Percentiles rank a stretch among this genome's conserved stretches.
These are phyloP conservation scores for Candida argentea DNA, from an alignment of 805 yeast species.

Conservation along the genomic window DNA sequence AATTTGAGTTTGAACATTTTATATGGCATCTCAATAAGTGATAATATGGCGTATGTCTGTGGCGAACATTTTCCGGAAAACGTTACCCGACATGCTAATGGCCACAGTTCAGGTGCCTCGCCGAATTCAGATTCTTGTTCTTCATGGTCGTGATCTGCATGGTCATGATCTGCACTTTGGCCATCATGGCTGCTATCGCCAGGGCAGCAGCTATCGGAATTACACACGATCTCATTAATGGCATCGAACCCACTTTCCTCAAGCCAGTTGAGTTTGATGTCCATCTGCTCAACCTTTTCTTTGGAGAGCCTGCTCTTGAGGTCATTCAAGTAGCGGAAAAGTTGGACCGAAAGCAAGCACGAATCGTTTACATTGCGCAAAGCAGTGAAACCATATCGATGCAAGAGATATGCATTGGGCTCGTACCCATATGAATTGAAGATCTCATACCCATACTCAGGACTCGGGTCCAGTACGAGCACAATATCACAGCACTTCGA, in stretches of 20 bases:
- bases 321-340: slow-evolving; percentile 22
- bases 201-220: slow-evolving; percentile 3
- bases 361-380: slow-evolving; percentile 36
- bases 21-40: slow-evolving; percentile 19
- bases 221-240: slow-evolving; percentile 15
- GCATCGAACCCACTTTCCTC: slow-evolving; percentile 34
- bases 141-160: slow-evolving; percentile 5
- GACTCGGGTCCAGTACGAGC: slow-evolving; percentile 30
- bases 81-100: slow-evolving; percentile 29
- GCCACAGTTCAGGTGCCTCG: slow-evolving; percentile 31
- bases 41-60: slow-evolving; percentile 30
- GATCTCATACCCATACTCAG: slow-evolving; percentile 43
- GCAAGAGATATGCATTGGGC: slow-evolving; percentile 52
- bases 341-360: slow-evolving; percentile 47
- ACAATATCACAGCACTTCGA: slow-evolving; percentile 63
- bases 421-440: slow-evolving; percentile 77
- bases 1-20: slow-evolving; percentile 15
- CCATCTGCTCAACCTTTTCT: slow-evolving; percentile 20
- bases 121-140: slow-evolving; percentile 10
- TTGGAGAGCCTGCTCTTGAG: slow-evolving; percentile 12
- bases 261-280: slow-evolving; percentile 39
- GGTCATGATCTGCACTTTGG: slow-evolving; percentile 1
- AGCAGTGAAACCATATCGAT: slow-evolving; percentile 74
- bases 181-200: no score
- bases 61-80: slow-evolving; percentile 35